Base-by-base conservation (phyloP, 345 rosid genomes). In the Eutrema yunnanense region DNA sequence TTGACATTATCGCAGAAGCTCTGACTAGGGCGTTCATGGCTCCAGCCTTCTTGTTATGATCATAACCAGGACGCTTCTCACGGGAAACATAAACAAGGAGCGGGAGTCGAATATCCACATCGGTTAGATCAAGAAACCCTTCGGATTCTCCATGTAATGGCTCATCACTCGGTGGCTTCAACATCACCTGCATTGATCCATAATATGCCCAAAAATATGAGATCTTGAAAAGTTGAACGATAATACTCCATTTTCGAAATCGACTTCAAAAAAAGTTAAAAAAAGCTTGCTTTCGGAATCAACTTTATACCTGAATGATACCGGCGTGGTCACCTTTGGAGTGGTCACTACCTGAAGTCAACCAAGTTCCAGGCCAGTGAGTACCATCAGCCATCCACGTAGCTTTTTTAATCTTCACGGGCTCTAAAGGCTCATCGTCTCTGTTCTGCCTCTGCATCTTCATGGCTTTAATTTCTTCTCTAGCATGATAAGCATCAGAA, bases 321-420 rank as follows among this genome's bases (percentile, higher is more conserved):
- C 97, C 97, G 58, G 96, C 96, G 55, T 94, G 98, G 80, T 94
- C 97, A 69, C 97, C 92, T 58, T 50, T 78, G 38, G 98, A 75
- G 73, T 94, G 97, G 82, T 94, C 97, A 54, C 87, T 62, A 12
- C 78, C 61, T 64, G 93, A 61, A 63, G 75, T 78, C 84, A 90
- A 69, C 98, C 97, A 94, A 81, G 95, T 89, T 43, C 98, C 98
- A 5, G 98, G 98, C 98, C 98, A 94, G 73, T 94, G 95, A 53
- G 98, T 92, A 48, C 96, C 93, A 84, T 94, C 98, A 63, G 98
- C 98, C 98, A 94, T 94, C 98, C 98, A 94, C 7, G 98, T 94
- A 9, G 97, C 98, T 81, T 92, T 94, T 2, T 90, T 90, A 67
- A 94, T 87, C 87, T 92, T 94, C 65, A 87, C 85, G 46, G 69